Evolutionary conservation across 2,329 filamentous ascomycete species (phyloP), one percentile per base, ranked within the genome.

Genomic region (Teratosphaeria gauchensis): DNA sequence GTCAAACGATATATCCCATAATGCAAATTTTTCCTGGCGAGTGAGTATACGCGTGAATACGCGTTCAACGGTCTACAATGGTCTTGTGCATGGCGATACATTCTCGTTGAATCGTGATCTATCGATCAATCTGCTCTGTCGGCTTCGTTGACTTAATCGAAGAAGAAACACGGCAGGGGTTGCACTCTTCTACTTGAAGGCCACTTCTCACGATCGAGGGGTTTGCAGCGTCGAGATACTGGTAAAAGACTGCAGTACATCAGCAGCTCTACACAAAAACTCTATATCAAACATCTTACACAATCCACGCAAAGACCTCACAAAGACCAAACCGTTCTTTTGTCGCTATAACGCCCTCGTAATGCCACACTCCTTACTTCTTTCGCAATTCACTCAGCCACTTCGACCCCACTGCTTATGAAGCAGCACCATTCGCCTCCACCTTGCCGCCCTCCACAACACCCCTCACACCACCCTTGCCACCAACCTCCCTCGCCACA

Each of bases 401-500:
- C 5, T 14, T 3, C 14, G n/a, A 16, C 2, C 12, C 1, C n/a
- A n/a, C 35, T 28, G 24, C 35, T 42, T 21, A 48, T n/a, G 42
- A 48, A 8, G 42, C 42, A n/a, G 52, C 24, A n/a, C 64, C 65
- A 56, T 67, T 67, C 58, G 58, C 57, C 52, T 61, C 57, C 3
- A 60, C 59, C 61, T 61, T 60, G 28, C 58, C 64, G 31, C 64
- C 67, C 56, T 80, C 78, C 54, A 83, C 71, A 56, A 69, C 73
- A 54, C 89, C 90, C 66, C 90, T 80, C 60, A 94, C 85, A 65
- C 90, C 92, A 51, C 88, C 88, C 80, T 95, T 92, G 61, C 84
- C 88, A 63, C 92, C 92, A 54, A 96, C 87, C 74, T 95, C 91
- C 64, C 92, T 82, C 58, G 87, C 86, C 51, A 92, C 89, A 65